Conservation (phyloP, 305 asterid genomes). For the Coffea humblotiana region DNA sequence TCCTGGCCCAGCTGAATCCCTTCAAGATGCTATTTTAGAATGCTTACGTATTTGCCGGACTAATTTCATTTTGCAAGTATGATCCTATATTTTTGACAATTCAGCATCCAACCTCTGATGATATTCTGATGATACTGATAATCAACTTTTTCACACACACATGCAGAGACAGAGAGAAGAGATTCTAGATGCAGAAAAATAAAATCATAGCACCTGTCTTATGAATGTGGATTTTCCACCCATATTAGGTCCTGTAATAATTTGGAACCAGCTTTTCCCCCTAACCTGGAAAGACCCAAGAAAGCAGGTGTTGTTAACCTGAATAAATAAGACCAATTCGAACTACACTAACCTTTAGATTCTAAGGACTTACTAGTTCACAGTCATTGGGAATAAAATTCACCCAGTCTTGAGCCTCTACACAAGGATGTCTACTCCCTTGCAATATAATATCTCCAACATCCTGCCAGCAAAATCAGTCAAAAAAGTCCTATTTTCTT, state of each 20-base stretch:
- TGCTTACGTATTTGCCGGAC: not conserved
- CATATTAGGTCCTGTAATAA: constrained; percentile 99
- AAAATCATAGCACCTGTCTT: constrained; percentile 77
- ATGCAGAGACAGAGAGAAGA: not conserved
- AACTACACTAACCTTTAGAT: not conserved
- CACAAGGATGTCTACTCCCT: constrained; percentile 99
- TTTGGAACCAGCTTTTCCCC: constrained; percentile 92
- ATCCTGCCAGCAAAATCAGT: constrained; percentile 50
- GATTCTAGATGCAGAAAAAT: not conserved
- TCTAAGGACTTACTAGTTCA: constrained; percentile 65
- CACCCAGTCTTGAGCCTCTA: constrained; percentile 99
- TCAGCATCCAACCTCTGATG: not conserved
- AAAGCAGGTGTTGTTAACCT: constrained; percentile 25
- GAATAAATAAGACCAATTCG: not conserved
- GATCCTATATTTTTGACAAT: not conserved
- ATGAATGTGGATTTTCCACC: constrained; percentile 97
- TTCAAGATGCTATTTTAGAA: not conserved
- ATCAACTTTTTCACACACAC: not conserved
- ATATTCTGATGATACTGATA: not conserved
- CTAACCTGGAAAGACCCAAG: constrained; percentile 58
- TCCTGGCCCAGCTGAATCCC: constrained; percentile 3
- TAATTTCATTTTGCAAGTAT: no score
- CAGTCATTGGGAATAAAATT: constrained; percentile 94
- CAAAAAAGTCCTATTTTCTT: constrained; percentile 14
- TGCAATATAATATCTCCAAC: constrained; percentile 82